Conservation (phyloP, 805 yeast genomes). For the Candida manassasensis region DNA sequence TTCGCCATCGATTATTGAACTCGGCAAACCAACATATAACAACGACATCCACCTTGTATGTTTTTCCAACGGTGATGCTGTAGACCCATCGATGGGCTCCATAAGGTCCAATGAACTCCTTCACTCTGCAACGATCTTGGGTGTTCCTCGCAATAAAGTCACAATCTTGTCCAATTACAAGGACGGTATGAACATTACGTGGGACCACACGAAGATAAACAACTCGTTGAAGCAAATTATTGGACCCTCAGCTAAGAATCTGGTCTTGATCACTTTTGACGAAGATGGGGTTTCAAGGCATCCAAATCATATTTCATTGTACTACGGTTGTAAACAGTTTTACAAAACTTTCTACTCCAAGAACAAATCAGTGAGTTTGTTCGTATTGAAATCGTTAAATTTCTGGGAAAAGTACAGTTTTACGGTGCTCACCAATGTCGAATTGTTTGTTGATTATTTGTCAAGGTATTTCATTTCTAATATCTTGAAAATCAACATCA, state of each 20-base stretch:
- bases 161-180: conserved; percentile 34
- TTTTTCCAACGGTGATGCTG: conserved; percentile 66
- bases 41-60: conserved; percentile 60
- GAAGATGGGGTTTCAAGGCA: conserved; percentile 77
- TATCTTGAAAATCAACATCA: conserved; percentile 29
- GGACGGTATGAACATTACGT: conserved; percentile 65
- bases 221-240: conserved; percentile 28
- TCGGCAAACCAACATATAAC: conserved; percentile 40
- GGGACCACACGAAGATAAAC: conserved; percentile 52
- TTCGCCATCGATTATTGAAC: conserved; percentile 65
- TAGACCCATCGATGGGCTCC: conserved; percentile 64
- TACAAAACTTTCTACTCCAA: conserved; percentile 13
- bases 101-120: conserved; percentile 57
- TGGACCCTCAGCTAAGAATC: conserved; percentile 10
- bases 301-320: conserved; percentile 74
- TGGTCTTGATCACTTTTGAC: conserved; percentile 73
- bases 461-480: conserved; percentile 27
- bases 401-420: conserved; percentile 48
- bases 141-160: conserved; percentile 40
- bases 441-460: conserved; percentile 35
- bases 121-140: conserved; percentile 51
- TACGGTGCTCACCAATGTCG: conserved; percentile 38
- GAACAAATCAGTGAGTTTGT: conserved; percentile 13
- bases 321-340: conserved; percentile 43
- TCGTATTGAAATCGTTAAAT: conserved; percentile 30